Evolutionary conservation across 148 eudicot genomes (phyloP).

Genomic region (Amaranthus hypochondriacus): DNA sequence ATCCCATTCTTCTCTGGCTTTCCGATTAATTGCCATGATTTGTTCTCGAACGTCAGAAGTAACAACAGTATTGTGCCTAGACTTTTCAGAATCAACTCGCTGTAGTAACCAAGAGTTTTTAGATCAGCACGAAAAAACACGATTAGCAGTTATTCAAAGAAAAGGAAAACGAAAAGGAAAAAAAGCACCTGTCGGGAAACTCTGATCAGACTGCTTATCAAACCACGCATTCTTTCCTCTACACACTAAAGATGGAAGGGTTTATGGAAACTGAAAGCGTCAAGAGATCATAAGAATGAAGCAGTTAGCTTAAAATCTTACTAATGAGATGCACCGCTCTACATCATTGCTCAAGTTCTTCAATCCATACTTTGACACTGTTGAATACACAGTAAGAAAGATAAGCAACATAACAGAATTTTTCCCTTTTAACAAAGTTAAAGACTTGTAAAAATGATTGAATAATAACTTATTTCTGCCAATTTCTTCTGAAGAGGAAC

Average conservation of each 20-base stretch:
- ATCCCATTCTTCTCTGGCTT: conserved; percentile 88
- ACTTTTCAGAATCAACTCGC: conserved; percentile 85
- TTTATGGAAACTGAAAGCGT: conserved; percentile 24
- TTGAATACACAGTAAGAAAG: conserved; percentile 10
- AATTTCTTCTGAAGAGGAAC: conserved; percentile 76
- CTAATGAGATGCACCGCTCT: conserved; percentile 88
- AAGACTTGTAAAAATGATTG: not conserved
- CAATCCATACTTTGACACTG: conserved; percentile 77
- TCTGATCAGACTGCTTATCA: conserved; percentile 72
- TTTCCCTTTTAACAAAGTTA: not conserved
- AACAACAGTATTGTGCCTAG: conserved; percentile 57
- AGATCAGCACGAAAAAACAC: conserved; percentile 5
- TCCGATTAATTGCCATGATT: conserved; percentile 59
- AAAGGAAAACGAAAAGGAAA: not conserved
- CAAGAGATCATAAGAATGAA: conserved; percentile 7
- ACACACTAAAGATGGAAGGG: conserved; percentile 51
- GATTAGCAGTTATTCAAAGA: not conserved
- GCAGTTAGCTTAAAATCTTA: conserved; percentile 28
- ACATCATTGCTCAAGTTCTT: conserved; percentile 76
- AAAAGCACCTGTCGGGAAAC: conserved; percentile 74
- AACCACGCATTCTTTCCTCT: conserved; percentile 93
- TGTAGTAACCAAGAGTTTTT: conserved; percentile 23
- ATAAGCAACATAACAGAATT: not conserved
- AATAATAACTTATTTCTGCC: conserved; percentile 69
- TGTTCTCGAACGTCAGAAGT: conserved; percentile 83